Evolutionary conservation across 1,284 basidiomycete genomes (phyloP), one percentile per base, ranked within the genome.

Genomic region (Fomitiporia mediterranea): DNA sequence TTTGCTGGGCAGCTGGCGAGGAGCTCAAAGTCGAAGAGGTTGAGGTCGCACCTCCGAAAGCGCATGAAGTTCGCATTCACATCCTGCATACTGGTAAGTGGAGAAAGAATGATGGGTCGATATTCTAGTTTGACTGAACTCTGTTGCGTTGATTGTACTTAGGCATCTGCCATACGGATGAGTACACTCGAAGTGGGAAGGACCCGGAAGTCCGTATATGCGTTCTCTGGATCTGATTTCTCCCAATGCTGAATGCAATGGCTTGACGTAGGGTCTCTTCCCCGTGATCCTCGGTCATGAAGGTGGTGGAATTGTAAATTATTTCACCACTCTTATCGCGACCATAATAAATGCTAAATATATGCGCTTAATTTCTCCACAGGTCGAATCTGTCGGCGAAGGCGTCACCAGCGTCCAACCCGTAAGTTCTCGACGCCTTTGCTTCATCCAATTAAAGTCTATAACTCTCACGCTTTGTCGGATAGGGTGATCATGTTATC

Each of bases 161-260:
- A 81, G 94, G 95, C 65, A 89, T 99, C 69, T 99, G 97, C 76
- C 96, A 99, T 74, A 99, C 97, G 69, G 95, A 98, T 68, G 92
- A 93, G 69, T 98, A 96, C 78, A 96, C 94, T 57, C 88, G 96
- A 68, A 96, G 93, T 67, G 96, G 97, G 60, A 89, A 91, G 70
- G 96, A 99, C 71, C 86, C 95, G 38, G 96, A 99, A 81, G 87
- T 86, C 67, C 47, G 49, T 40, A 25, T 32, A 23, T 54, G 51
- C 44, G 39, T 46, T 49, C 34, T 61, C 39, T 58, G 55, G 32
- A 23, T 53, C 39, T 35, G 48, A 50, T 51, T 32, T 55, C 53
- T 56, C 27, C 11, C 28, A n/a, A 21, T 21, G 30, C 19, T 48
- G 19, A 35, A 17, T 15, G 15, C 21, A 39, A 21, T 25, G 4